These are phyloP conservation scores for Abrus precatorius DNA, from an alignment of 306 rosid species.

Conservation along the genomic window DNA sequence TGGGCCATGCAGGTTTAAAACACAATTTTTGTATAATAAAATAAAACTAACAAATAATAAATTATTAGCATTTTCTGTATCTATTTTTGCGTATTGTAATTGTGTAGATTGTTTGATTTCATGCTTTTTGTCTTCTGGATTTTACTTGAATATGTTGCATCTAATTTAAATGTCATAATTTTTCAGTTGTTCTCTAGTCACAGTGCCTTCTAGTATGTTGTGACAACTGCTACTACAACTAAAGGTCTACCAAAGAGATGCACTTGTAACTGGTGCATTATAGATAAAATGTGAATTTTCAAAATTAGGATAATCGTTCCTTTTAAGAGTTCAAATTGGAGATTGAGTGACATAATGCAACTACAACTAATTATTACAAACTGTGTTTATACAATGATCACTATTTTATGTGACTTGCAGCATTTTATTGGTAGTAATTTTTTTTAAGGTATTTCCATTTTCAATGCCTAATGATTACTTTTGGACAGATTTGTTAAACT, in stretches of 20 bases:
- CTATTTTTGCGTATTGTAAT: too few species aligned
- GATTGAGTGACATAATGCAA: conserved; percentile 21
- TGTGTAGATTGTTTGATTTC: too few species aligned
- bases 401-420: conserved; percentile 25
- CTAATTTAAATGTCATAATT: too few species aligned
- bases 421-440: conserved; percentile 24
- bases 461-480: conserved; percentile 42
- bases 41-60: too few species aligned
- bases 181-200: too few species aligned
- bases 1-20: too few species aligned
- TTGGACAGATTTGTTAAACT: conserved; percentile 57
- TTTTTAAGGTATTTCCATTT: not conserved
- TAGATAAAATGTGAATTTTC: not conserved
- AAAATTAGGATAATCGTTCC: not conserved
- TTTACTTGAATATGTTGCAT: too few species aligned
- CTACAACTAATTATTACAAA: conserved; percentile 30
- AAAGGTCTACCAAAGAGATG: not conserved
- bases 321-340: not conserved
- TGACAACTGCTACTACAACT: not conserved
- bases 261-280: conserved; percentile 10
- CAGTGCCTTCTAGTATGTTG: too few species aligned
- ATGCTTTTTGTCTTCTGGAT: too few species aligned
- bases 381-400: not conserved
- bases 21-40: too few species aligned
- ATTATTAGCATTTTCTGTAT: too few species aligned